A percentile compares a stretch with the other conserved stretches of the same genome.
phyloP scores from a whole-genome alignment of 176 grass and related monocot genomes.

The Alloteropsis semialata region DNA sequence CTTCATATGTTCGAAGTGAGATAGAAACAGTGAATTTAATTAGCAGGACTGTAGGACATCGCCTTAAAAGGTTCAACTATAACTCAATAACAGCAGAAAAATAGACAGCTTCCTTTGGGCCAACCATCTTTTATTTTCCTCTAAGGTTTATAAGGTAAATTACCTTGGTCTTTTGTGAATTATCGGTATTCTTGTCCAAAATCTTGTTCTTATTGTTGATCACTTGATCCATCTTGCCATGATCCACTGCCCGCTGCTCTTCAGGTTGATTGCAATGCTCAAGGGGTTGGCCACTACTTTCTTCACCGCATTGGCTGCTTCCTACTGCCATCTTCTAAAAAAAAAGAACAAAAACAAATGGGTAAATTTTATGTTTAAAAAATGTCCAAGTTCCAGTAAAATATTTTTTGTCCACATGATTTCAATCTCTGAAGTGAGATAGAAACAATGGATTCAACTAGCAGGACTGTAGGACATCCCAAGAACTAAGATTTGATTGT shows the following conservation, averaged over 20 bases:
- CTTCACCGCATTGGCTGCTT: slow-evolving; percentile 25
- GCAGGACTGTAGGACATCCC: not conserved
- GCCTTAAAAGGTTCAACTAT: not conserved
- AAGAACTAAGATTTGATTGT: slow-evolving; percentile 6
- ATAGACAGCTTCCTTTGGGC: not conserved
- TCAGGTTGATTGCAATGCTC: slow-evolving; percentile 4
- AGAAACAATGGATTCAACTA: not conserved
- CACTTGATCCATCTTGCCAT: slow-evolving; percentile 6
- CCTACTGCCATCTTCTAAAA: slow-evolving; percentile 13
- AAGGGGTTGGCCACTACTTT: slow-evolving; percentile 12
- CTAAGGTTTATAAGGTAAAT: not conserved
- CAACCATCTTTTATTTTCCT: not conserved
- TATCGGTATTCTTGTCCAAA: slow-evolving; percentile 7
- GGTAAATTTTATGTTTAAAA: not conserved
- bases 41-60: not conserved
- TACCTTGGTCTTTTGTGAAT: slow-evolving; percentile 32
- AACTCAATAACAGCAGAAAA: not conserved
- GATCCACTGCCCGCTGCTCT: slow-evolving; percentile 19
- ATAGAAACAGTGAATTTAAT: not conserved
- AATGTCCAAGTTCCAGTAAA: not conserved
- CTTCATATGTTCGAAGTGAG: not conserved
- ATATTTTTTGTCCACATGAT: not conserved
- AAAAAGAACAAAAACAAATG: not conserved
- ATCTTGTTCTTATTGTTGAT: slow-evolving; percentile 9
- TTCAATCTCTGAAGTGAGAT: not conserved